These are phyloP conservation scores for Colletotrichum spinosum DNA, from an alignment of 2,329 filamentous ascomycete species.

Conservation along the genomic window DNA sequence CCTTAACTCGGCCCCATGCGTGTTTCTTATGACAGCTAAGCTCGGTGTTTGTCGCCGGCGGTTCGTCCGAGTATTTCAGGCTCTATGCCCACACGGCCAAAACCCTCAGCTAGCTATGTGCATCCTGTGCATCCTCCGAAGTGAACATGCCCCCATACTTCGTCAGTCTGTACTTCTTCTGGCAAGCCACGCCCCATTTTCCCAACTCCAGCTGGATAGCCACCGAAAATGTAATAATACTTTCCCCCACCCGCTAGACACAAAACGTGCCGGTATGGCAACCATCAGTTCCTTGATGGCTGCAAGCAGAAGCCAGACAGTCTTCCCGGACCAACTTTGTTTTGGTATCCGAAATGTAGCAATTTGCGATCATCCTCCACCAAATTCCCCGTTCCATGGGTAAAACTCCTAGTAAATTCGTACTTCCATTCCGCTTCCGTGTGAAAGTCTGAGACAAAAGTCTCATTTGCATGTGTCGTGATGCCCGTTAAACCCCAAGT, in stretches of 20 bases:
- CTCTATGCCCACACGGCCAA: constrained; percentile 3
- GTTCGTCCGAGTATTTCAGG: constrained; percentile 26
- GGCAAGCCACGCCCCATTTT: background rate
- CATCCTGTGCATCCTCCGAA: background rate
- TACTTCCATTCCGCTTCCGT: constrained; percentile 31
- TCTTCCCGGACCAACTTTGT: constrained; percentile 27
- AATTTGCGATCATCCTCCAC: constrained; percentile 29
- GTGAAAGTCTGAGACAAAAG: constrained; percentile 25
- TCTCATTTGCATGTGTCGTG: constrained; percentile 29
- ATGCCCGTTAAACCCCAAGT: constrained; percentile 2
- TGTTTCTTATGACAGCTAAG: constrained; percentile 28
- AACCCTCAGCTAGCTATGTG: constrained; percentile 15
- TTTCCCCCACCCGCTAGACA: constrained; percentile 23
- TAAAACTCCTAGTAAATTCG: constrained; percentile 31
- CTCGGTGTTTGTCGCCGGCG: constrained; percentile 17
- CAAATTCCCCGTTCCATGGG: constrained; percentile 14
- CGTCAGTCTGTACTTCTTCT: constrained; percentile 6
- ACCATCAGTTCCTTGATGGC: constrained; percentile 17
- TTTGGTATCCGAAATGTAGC: constrained; percentile 23
- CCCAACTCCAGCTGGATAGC: constrained; percentile 9
- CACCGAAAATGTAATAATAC: constrained; percentile 20
- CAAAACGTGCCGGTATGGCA: constrained; percentile 15
- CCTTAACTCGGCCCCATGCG: constrained; percentile 25
- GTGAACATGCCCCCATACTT: constrained; percentile 10
- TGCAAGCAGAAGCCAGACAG: constrained; percentile 22